Conservation (phyloP, 2,329 filamentous ascomycete genomes). For the Dactylellina cionopaga region DNA sequence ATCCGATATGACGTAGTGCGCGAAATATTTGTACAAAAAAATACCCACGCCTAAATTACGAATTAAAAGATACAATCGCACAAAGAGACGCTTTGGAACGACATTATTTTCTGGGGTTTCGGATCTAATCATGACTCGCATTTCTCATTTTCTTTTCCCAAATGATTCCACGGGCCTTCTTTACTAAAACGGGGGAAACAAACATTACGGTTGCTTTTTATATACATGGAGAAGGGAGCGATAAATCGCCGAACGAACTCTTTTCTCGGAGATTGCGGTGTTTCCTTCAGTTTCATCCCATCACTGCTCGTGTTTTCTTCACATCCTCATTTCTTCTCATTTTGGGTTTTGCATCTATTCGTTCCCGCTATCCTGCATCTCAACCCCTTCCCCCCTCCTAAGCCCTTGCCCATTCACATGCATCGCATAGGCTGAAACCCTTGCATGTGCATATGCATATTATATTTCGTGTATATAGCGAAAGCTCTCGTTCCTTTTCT, state of each 20-base stretch:
- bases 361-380: constrained; percentile 6
- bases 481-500: constrained; percentile 34
- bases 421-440: not conserved
- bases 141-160: constrained; percentile 30
- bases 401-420: constrained; percentile 1
- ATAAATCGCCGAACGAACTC: constrained; percentile 26
- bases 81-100: constrained; percentile 47
- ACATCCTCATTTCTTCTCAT: constrained; percentile 34
- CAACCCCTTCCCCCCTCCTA: constrained; percentile 3
- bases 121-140: constrained; percentile 48
- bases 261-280: constrained; percentile 34
- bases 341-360: constrained; percentile 39
- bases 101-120: constrained; percentile 47
- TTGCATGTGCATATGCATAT: constrained; percentile 36
- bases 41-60: constrained; percentile 43
- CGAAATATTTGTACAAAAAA: constrained; percentile 44
- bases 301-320: constrained; percentile 10
- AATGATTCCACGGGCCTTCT: constrained; percentile 33
- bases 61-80: constrained; percentile 48
- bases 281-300: constrained; percentile 28
- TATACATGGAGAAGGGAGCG: constrained; percentile 46
- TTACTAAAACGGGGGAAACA: constrained; percentile 35
- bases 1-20: constrained; percentile 21
- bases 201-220: constrained; percentile 45
- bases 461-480: constrained; percentile 41